Conservation (phyloP, 1,139 yeast genomes). For the Pichia sp. region DNA sequence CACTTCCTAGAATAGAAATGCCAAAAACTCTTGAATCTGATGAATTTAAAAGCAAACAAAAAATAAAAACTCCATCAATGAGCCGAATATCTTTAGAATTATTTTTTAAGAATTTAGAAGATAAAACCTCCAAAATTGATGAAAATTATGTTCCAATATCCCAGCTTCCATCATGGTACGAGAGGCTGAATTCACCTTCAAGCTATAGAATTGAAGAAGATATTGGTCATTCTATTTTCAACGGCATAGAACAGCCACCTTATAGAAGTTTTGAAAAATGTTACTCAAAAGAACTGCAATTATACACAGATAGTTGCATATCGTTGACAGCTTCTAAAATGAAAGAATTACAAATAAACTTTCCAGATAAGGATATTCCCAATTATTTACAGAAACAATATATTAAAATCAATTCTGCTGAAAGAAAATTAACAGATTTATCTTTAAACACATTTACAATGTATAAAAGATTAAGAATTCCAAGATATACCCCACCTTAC, state of each 20-base stretch:
- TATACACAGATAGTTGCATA: conserved; percentile 4
- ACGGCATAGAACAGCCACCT: background rate
- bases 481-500: conserved; percentile 14
- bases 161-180: conserved; percentile 12
- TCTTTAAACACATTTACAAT: conserved; percentile 11
- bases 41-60: background rate
- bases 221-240: background rate
- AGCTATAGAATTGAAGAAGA: conserved; percentile 7
- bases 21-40: background rate
- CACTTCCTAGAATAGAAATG: background rate
- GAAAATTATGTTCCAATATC: background rate
- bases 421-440: conserved; percentile 7
- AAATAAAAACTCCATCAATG: background rate
- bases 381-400: conserved; percentile 4
- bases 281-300: conserved; percentile 5
- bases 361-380: conserved; percentile 3
- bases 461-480: conserved; percentile 10
- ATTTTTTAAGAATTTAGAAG: background rate
- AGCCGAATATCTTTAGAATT: conserved; percentile 2
- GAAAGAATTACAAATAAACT: conserved; percentile 1
- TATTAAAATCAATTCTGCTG: conserved; percentile 6
- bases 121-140: background rate
- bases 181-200: conserved; percentile 8
- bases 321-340: conserved; percentile 1
- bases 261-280: conserved; percentile 11